Evolutionary conservation across 1,139 yeast genomes (phyloP).

Genomic region (Pichia sp.): DNA sequence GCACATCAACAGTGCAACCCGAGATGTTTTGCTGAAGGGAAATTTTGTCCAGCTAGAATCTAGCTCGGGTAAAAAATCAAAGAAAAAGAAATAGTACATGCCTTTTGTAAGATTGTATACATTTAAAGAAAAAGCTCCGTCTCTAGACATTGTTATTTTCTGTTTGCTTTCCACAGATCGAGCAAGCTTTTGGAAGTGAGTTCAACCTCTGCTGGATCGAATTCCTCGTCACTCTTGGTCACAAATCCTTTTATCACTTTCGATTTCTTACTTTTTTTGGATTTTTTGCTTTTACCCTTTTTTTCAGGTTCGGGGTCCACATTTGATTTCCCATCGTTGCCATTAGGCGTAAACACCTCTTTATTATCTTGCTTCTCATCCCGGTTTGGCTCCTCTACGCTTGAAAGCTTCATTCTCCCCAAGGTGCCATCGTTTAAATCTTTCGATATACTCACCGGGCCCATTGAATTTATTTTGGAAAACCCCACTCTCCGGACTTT

Average conservation of each 20-base stretch:
- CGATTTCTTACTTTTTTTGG: conserved; percentile 17
- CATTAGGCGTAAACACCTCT: background rate
- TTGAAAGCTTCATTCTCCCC: conserved; percentile 30
- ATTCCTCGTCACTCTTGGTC: conserved; percentile 7
- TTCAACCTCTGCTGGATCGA: conserved; percentile 12
- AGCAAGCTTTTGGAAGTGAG: conserved; percentile 14
- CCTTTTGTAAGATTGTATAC: background rate
- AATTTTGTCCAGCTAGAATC: conserved; percentile 37
- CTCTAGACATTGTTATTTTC: conserved; percentile 1
- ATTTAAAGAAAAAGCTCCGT: background rate
- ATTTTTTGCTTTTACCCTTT: conserved; percentile 21
- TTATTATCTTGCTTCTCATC: background rate
- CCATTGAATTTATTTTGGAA: conserved; percentile 29
- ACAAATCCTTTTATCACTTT: conserved; percentile 13
- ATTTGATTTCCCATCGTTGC: background rate
- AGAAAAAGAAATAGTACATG: conserved; percentile 20
- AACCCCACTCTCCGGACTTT: conserved; percentile 45
- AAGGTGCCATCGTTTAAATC: conserved; percentile 3
- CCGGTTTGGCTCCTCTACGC: background rate
- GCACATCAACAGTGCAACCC: conserved; percentile 83
- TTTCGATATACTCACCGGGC: conserved; percentile 4
- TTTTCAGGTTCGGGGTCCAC: conserved; percentile 11
- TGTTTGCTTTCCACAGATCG: conserved; percentile 19
- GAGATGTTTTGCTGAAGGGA: conserved; percentile 74
- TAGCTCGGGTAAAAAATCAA: conserved; percentile 16